Percentiles rank a stretch among this genome's conserved stretches.
phyloP scores from a whole-genome alignment of 352 stramenopile species.

The Globisporangium nodosum region DNA sequence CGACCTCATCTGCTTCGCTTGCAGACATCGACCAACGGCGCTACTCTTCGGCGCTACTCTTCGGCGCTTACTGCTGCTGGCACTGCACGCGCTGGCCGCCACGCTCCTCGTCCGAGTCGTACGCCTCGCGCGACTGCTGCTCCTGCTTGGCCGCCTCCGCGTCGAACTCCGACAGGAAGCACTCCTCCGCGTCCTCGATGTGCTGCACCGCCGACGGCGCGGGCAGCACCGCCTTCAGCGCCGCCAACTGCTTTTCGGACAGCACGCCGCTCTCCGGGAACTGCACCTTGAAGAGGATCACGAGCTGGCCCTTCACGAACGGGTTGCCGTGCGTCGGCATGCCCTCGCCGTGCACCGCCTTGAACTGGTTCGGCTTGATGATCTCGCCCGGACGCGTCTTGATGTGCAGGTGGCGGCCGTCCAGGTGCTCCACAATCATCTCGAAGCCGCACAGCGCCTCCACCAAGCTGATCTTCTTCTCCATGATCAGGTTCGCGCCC shows the following conservation, averaged over 20 bases:
- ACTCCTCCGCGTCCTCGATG: conserved; percentile 62
- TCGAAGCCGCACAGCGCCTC: conserved; percentile 91
- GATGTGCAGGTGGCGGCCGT: conserved; percentile 89
- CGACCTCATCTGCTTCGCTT: not conserved
- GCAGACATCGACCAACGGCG: not conserved
- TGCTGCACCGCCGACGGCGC: conserved; percentile 40
- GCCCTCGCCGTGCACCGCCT: conserved; percentile 93
- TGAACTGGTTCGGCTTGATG: conserved; percentile 91
- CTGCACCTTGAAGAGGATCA: conserved; percentile 96
- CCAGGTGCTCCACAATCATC: conserved; percentile 92
- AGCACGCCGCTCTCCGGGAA: conserved; percentile 91
- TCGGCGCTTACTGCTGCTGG: conserved; percentile 78
- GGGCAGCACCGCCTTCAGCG: conserved; percentile 58
- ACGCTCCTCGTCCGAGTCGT: conserved; percentile 93
- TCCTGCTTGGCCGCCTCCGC: conserved; percentile 84
- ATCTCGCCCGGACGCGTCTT: conserved; percentile 91
- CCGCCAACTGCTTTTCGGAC: conserved; percentile 78
- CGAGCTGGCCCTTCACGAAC: conserved; percentile 98
- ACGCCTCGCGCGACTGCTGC: conserved; percentile 63
- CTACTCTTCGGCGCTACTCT: conserved; percentile 9
- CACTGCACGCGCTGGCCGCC: conserved; percentile 86
- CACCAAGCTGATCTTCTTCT: conserved; percentile 94
- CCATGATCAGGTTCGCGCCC: conserved; percentile 94
- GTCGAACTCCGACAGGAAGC: conserved; percentile 91
- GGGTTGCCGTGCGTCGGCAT: conserved; percentile 98